A percentile compares a stretch with the other conserved stretches of the same genome.
Evolutionary conservation across 2,329 filamentous ascomycete genomes (phyloP).

Genomic region (Apiospora aurea): DNA sequence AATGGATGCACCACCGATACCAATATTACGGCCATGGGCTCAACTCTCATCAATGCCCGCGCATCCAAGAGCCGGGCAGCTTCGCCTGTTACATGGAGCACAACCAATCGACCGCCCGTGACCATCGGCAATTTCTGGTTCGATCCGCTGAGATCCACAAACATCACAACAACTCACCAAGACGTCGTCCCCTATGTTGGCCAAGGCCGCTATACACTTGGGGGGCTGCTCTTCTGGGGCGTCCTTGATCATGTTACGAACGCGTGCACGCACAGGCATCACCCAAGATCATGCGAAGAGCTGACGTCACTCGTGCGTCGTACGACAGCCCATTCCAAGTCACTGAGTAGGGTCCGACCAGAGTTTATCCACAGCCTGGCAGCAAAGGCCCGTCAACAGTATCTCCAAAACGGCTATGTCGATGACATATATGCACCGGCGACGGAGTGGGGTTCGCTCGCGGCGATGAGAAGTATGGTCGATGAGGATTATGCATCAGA

Average conservation of each 20-base stretch:
- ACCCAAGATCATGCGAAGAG: conserved; percentile 25
- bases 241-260: conserved; percentile 35
- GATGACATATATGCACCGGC: conserved; percentile 13
- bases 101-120: conserved; percentile 14
- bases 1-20: not conserved
- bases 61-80: not conserved
- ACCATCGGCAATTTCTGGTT: conserved; percentile 34
- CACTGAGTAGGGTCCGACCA: conserved; percentile 29
- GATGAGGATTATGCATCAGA: conserved; percentile 29
- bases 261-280: conserved; percentile 29
- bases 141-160: conserved; percentile 33
- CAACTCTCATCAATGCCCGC: not conserved
- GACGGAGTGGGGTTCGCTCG: conserved; percentile 24
- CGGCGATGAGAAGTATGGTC: conserved; percentile 28
- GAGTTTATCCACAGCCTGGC: conserved; percentile 34
- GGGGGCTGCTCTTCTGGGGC: conserved; percentile 38
- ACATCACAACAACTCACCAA: conserved; percentile 30
- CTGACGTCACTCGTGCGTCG: conserved; percentile 18
- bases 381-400: conserved; percentile 35
- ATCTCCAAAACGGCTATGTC: conserved; percentile 32
- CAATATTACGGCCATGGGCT: not conserved
- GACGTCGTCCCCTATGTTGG: conserved; percentile 38
- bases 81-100: not conserved
- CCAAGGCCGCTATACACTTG: conserved; percentile 36
- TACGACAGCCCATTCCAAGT: conserved; percentile 31